Base-by-base conservation (phyloP, 345 rosid genomes). In the Gossypium herbaceum region DNA sequence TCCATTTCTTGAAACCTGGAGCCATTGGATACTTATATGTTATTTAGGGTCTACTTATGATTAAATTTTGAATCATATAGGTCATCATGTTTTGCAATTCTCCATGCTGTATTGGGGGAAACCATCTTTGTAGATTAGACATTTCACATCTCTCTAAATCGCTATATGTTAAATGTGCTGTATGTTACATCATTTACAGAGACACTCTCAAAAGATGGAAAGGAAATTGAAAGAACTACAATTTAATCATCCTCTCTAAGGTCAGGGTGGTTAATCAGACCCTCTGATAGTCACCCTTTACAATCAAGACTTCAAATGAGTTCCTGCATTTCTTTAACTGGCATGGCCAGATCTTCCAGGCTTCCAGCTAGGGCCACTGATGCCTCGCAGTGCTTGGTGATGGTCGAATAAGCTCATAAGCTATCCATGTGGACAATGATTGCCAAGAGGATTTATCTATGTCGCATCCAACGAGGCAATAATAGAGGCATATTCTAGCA, bases 391-490 rank as follows among this genome's bases (percentile, higher is more conserved):
- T 43, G 72, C 56, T 13, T 60, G 3, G 5, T 51, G 59, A 16
- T 16, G 9, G 44, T 51, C n/a, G 20, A 69, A 76, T 48, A n/a
- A 81, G 68, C 71, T 78, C 71, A 22, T 45, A 50, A 27, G 80
- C 54, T 2, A 68, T 73, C 76, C 81, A 45, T 20, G 72, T 85
- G 64, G 78, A 54, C 4, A 68, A 62, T 47, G 86, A 82, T 66
- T 76, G 75, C 74, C 55, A 44, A 84, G 85, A 77, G 71, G 78
- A 41, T 75, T 71, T 50, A 79, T 64, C 27, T 77, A 67, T 61
- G 80, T 82, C 73, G 73, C 78, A 41, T 78, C 81, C 86, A 76
- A 63, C 2, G 74, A 45, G 13, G 78, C 17, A 58, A 85, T 68
- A 54, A 75, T 59, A 3, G 80, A 72, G 3, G 68, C 75, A 66